Evolutionary conservation across 306 rosid species (phyloP).

Genomic region (Dryas drummondii): DNA sequence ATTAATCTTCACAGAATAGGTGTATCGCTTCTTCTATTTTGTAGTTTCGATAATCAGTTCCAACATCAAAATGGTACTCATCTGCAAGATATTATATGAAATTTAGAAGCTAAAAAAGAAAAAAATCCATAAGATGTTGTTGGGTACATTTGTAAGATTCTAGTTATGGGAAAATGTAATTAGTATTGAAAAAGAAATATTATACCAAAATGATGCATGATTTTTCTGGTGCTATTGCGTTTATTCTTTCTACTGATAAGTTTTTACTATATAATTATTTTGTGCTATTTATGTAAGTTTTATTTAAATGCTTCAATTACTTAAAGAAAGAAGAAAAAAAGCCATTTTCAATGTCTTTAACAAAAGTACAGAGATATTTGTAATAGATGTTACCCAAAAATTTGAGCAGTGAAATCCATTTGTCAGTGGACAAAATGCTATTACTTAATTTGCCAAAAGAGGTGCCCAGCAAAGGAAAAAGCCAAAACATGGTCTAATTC

Average conservation of each 20-base stretch:
- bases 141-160: background rate
- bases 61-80: constrained; percentile 26
- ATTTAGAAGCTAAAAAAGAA: background rate
- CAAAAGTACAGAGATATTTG: background rate
- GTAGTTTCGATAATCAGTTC: constrained; percentile 14
- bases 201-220: background rate
- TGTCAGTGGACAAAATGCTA: background rate
- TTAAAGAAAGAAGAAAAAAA: background rate
- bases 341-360: background rate
- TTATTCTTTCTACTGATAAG: background rate
- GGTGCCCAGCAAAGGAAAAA: background rate
- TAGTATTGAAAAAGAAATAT: background rate
- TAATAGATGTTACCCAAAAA: background rate
- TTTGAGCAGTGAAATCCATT: background rate
- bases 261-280: background rate
- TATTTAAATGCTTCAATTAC: background rate
- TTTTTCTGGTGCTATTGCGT: background rate
- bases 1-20: constrained; percentile 23
- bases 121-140: background rate
- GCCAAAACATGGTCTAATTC: background rate
- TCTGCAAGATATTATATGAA: constrained; percentile 29
- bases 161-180: background rate
- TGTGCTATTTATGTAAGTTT: background rate
- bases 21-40: constrained; percentile 23
- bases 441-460: background rate